Percentiles rank a stretch among this genome's conserved stretches.
phyloP scores from a whole-genome alignment of 2,329 filamentous ascomycete species.

The Aschersonia sp. region DNA sequence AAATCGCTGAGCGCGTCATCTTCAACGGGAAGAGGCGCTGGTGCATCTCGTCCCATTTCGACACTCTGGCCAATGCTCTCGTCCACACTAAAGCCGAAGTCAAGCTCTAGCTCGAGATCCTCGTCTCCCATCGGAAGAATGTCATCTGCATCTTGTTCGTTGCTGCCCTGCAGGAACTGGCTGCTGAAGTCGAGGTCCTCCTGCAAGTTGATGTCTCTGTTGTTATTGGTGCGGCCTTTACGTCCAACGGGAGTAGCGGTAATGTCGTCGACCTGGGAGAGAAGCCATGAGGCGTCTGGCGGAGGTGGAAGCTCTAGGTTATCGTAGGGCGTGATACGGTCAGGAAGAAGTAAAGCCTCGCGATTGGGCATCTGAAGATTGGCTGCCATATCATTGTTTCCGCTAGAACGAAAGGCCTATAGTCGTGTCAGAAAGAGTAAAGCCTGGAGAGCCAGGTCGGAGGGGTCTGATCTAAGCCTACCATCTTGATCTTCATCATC shows the following conservation, averaged over 20 bases:
- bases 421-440: neutral
- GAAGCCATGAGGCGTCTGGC: slow-evolving; percentile 72
- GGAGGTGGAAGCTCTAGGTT: slow-evolving; percentile 63
- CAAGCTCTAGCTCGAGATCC: slow-evolving; percentile 50
- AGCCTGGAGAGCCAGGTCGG: neutral
- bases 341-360: slow-evolving; percentile 75
- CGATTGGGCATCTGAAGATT: slow-evolving; percentile 70
- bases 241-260: slow-evolving; percentile 37
- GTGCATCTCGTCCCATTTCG: slow-evolving; percentile 81
- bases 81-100: slow-evolving; percentile 61
- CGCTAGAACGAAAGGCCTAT: slow-evolving; percentile 83
- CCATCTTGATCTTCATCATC: slow-evolving; percentile 97
- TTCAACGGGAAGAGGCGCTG: slow-evolving; percentile 49
- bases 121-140: slow-evolving; percentile 51
- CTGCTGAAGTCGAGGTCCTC: slow-evolving; percentile 64
- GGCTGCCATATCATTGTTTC: slow-evolving; percentile 88
- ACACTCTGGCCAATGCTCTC: slow-evolving; percentile 54
- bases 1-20: slow-evolving; percentile 56
- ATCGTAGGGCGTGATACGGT: slow-evolving; percentile 87
- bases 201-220: slow-evolving; percentile 52
- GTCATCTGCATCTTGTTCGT: slow-evolving; percentile 41
- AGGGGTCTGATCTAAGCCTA: slow-evolving; percentile 23
- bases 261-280: slow-evolving; percentile 58
- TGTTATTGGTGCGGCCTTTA: slow-evolving; percentile 41
- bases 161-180: slow-evolving; percentile 62